Conservation (phyloP, 177 flowering plant species). For the Vitis hybrid region DNA sequence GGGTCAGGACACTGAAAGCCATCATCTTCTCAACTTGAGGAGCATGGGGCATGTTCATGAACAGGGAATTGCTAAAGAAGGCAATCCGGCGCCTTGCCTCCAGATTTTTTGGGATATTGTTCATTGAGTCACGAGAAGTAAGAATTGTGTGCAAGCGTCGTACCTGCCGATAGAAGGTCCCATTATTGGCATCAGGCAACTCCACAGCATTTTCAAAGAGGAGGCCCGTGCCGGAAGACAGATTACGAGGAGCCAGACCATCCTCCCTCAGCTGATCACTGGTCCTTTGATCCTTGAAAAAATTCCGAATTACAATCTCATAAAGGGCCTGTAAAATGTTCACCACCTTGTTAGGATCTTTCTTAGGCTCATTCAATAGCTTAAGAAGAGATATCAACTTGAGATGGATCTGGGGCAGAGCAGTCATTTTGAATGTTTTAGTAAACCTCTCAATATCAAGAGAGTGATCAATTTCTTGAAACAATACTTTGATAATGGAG, state of each 20-base stretch:
- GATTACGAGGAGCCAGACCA: constrained; percentile 51
- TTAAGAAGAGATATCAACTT: constrained; percentile 43
- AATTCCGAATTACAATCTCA: constrained; percentile 55
- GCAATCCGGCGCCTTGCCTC: constrained; percentile 73
- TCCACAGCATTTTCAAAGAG: constrained; percentile 57
- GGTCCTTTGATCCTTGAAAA: constrained; percentile 41
- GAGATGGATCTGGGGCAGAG: constrained; percentile 41
- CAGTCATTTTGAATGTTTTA: constrained; percentile 45
- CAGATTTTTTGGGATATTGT: constrained; percentile 54
- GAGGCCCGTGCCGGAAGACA: constrained; percentile 26
- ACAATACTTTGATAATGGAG: constrained; percentile 43
- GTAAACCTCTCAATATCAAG: constrained; percentile 52
- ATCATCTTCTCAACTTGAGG: constrained; percentile 77
- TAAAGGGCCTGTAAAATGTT: constrained; percentile 59
- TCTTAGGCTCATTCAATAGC: constrained; percentile 39
- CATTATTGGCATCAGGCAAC: constrained; percentile 45
- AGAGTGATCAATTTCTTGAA: constrained; percentile 61
- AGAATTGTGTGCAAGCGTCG: constrained; percentile 63
- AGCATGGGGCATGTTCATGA: constrained; percentile 81
- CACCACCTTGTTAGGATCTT: constrained; percentile 48
- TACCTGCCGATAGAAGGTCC: constrained; percentile 51
- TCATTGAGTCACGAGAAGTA: constrained; percentile 56
- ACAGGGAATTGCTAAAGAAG: constrained; percentile 66
- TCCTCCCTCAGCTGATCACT: constrained; percentile 49
- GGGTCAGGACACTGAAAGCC: constrained; percentile 71